phyloP scores from a whole-genome alignment of 768 basidiomycete species.

The Pisolithus sp. region DNA sequence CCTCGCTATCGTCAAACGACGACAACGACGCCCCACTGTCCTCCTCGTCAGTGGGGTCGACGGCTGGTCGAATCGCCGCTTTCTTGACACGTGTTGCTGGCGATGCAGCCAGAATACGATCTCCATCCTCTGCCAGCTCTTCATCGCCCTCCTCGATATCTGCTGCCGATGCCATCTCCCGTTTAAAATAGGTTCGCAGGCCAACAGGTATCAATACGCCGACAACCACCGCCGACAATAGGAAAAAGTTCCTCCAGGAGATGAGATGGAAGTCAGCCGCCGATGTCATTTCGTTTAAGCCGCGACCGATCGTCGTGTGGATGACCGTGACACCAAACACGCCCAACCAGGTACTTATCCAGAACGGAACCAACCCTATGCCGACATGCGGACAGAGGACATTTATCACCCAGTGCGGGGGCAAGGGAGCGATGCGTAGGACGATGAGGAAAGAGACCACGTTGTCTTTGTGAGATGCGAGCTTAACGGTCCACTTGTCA shows the following conservation, averaged over 20 bases:
- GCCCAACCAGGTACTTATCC: conserved; percentile 84
- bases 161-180: conserved; percentile 42
- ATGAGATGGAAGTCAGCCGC: conserved; percentile 90
- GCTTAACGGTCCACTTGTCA: conserved; percentile 76
- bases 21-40: conserved; percentile 30
- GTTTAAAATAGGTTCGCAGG: conserved; percentile 74
- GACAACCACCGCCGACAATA: conserved; percentile 75
- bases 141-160: conserved; percentile 24
- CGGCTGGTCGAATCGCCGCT: conserved; percentile 27
- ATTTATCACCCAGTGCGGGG: conserved; percentile 96
- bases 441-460: conserved; percentile 90
- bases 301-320: conserved; percentile 90
- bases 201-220: conserved; percentile 94
- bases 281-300: conserved; percentile 92
- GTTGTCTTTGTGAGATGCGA: conserved; percentile 73
- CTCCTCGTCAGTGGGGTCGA: conserved; percentile 25
- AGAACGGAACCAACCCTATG: conserved; percentile 80
- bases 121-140: no score
- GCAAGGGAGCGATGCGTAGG: conserved; percentile 89
- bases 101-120: conserved; percentile 47
- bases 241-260: conserved; percentile 86
- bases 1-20: conserved; percentile 36
- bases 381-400: conserved; percentile 89
- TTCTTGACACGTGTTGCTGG: conserved; percentile 42
- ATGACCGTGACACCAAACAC: conserved; percentile 90